Base-by-base conservation (phyloP, 345 rosid genomes). In the Lumnitzera littorea region DNA sequence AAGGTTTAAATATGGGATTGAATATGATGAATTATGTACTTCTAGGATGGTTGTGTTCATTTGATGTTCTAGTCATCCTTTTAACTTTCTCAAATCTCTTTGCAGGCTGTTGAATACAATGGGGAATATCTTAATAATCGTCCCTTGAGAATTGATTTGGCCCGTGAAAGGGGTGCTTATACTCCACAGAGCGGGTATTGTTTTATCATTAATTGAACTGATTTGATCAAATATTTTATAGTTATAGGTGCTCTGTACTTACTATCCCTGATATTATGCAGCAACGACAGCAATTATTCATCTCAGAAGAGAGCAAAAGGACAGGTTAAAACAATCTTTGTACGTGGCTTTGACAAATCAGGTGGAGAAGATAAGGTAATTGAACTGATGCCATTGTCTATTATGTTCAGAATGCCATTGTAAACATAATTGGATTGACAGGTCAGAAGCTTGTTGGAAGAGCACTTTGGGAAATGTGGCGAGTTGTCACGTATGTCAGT, bases 381-480 rank as follows among this genome's bases (percentile, higher is more conserved):
- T 20, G 29, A 55, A n/a, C 55, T 53, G 16, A 13, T 41, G 16
- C 12, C 24, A 8, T 15, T 12, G 15, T 31, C 24, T 13, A 15
- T 41, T 48, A 41, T 51, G 9, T 14, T 50, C 10, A 13, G 52
- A 50, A 13, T 50, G 3, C 16, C 11, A 5, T 7, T 7, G 52
- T 50, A 50, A 14, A 50, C 8, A 14, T 13, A 50, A 23, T n/a
- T 16, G 3, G 29, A 57, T 49, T 60, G 27, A 55, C 84, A 88
- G 95, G 70, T 83, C 61, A 88, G 72, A 69, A 52, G 24, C 15
- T 29, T 83, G 46, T 74, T 94, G 64, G 61, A 50, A 23, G 81
- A 78, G 49, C 97, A 81, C 68, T 94, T 94, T 51, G 74, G 76
- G 29, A 56, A 75, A 15, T 94, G 99, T 55, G 99, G 99, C 12